A percentile compares a stretch with the other conserved stretches of the same genome.
These are phyloP conservation scores for Yamadazyma buinensis DNA, from an alignment of 1,139 yeast genomes.

Conservation along the genomic window DNA sequence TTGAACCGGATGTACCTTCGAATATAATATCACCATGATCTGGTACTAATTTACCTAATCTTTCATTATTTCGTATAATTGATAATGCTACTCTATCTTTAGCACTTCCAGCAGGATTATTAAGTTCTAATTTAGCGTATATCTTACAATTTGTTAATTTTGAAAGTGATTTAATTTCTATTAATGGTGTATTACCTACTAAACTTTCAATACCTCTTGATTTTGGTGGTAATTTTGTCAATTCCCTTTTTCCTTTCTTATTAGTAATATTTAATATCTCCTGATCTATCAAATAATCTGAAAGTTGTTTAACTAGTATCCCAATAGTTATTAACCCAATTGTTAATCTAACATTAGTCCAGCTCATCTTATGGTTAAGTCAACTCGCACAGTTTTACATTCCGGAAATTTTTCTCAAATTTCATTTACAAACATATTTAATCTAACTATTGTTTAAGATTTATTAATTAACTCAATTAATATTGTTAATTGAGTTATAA, in stretches of 20 bases:
- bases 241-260: background rate
- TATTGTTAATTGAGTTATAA: too few species aligned
- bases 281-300: background rate
- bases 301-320: slow-evolving; percentile 1
- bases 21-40: slow-evolving; percentile 60
- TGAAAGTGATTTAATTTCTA: slow-evolving; percentile 74
- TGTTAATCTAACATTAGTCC: slow-evolving; percentile 1
- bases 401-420: too few species aligned
- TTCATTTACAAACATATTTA: too few species aligned
- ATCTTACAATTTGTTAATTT: slow-evolving; percentile 74
- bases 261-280: too few species aligned
- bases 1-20: slow-evolving; percentile 95
- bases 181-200: slow-evolving; percentile 88
- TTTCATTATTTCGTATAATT: slow-evolving; percentile 68
- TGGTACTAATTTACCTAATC: slow-evolving; percentile 53
- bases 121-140: slow-evolving; percentile 80
- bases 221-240: slow-evolving; percentile 25
- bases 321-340: slow-evolving; percentile 3
- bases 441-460: too few species aligned
- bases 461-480: too few species aligned
- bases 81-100: slow-evolving; percentile 92
- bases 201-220: slow-evolving; percentile 46
- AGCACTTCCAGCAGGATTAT: slow-evolving; percentile 94
- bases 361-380: background rate
- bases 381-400: too few species aligned